These are phyloP conservation scores for Chaetomium sp. DNA, from an alignment of 2,329 filamentous ascomycete species.

Conservation along the genomic window DNA sequence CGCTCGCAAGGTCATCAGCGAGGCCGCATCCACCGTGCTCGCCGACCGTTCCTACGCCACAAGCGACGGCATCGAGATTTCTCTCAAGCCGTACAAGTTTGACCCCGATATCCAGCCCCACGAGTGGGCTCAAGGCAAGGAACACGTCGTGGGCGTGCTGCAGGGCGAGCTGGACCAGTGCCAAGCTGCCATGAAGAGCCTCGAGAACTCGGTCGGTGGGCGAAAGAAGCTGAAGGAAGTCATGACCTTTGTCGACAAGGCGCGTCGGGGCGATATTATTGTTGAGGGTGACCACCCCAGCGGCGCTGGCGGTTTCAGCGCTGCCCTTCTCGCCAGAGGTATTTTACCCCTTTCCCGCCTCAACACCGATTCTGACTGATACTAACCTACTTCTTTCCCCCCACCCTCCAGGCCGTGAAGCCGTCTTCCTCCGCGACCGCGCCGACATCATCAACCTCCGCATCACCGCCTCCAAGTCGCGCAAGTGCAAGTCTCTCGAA, in stretches of 20 bases:
- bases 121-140: conserved; percentile 81
- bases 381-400: conserved; percentile 23
- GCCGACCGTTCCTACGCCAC: conserved; percentile 96
- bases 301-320: conserved; percentile 89
- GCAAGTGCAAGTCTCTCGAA: conserved; percentile 73
- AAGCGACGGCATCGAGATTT: conserved; percentile 96
- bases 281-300: conserved; percentile 77
- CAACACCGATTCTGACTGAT: not conserved
- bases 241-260: conserved; percentile 82
- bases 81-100: conserved; percentile 98
- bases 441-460: conserved; percentile 88
- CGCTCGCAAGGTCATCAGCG: conserved; percentile 84
- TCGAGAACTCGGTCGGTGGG: conserved; percentile 74
- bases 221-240: conserved; percentile 84
- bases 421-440: conserved; percentile 86
- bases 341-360: conserved; percentile 19
- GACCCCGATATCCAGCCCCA: conserved; percentile 89
- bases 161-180: conserved; percentile 83
- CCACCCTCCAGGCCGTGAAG: conserved; percentile 71
- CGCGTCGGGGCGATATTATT: conserved; percentile 75
- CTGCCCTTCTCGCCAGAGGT: conserved; percentile 79
- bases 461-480: conserved; percentile 77
- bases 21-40: conserved; percentile 82
- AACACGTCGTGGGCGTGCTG: conserved; percentile 73
- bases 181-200: conserved; percentile 65